phyloP scores from a whole-genome alignment of 2,329 filamentous ascomycete species.

The Cryphonectria parasitica region DNA sequence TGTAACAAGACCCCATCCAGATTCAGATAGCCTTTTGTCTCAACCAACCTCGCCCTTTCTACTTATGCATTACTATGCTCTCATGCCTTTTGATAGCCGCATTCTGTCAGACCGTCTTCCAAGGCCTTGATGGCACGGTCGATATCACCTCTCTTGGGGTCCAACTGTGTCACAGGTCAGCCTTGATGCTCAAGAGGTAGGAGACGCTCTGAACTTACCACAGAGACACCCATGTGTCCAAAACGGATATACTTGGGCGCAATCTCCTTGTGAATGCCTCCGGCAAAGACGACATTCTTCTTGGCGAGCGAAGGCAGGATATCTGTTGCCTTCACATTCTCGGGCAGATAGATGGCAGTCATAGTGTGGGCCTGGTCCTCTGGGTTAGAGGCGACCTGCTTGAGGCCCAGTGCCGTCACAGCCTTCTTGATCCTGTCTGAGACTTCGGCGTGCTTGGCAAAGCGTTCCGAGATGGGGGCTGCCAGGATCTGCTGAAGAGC shows the following conservation, averaged over 20 bases:
- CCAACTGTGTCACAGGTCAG: slow-evolving; percentile 53
- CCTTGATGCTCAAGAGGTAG: not conserved
- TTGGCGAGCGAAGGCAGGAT: slow-evolving; percentile 82
- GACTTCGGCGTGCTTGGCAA: slow-evolving; percentile 76
- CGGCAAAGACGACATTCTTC: slow-evolving; percentile 91
- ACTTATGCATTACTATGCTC: slow-evolving; percentile 25
- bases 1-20: not conserved
- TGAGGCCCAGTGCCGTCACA: slow-evolving; percentile 78
- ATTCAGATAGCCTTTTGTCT: not conserved
- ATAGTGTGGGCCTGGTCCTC: slow-evolving; percentile 96
- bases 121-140: slow-evolving; percentile 82
- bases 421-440: slow-evolving; percentile 88
- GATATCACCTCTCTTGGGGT: slow-evolving; percentile 78
- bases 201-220: slow-evolving; percentile 55
- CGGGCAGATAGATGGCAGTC: slow-evolving; percentile 95
- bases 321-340: slow-evolving; percentile 78
- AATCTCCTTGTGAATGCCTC: slow-evolving; percentile 94
- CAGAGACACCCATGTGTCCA: slow-evolving; percentile 96
- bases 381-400: slow-evolving; percentile 81
- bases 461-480: slow-evolving; percentile 79
- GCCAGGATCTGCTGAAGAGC: slow-evolving; percentile 83
- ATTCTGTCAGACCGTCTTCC: slow-evolving; percentile 74
- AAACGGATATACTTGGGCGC: slow-evolving; percentile 92
- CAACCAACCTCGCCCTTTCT: slow-evolving; percentile 6
- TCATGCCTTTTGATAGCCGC: slow-evolving; percentile 62